phyloP scores from a whole-genome alignment of 345 rosid species.

The Gossypium australe region DNA sequence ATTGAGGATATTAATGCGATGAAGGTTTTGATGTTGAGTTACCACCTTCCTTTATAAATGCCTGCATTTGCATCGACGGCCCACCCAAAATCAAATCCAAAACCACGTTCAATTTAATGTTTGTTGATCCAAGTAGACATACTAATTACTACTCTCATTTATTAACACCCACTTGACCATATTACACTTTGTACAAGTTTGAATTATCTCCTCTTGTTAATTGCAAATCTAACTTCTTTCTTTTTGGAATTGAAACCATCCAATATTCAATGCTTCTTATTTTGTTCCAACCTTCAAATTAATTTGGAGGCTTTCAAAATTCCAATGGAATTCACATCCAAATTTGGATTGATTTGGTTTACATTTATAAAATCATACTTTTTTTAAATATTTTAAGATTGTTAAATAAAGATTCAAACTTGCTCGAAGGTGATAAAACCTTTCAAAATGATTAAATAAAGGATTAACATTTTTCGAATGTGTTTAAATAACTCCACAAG shows the following conservation, averaged over 20 bases:
- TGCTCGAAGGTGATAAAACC: too few species aligned
- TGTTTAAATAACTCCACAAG: too few species aligned
- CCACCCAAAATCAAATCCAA: not conserved
- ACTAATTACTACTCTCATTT: not conserved
- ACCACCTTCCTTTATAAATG: not conserved
- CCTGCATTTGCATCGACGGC: not conserved
- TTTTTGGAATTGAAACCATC: not conserved
- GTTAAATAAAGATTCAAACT: too few species aligned
- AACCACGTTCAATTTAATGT: not conserved
- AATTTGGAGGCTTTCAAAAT: not conserved
- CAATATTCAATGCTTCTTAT: not conserved
- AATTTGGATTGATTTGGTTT: too few species aligned
- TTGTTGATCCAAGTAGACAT: not conserved
- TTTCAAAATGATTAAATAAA: too few species aligned
- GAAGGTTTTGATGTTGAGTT: not conserved
- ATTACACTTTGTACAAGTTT: too few species aligned
- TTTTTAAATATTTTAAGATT: too few species aligned
- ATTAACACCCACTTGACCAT: not conserved
- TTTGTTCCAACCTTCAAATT: not conserved
- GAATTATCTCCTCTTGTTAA: not conserved
- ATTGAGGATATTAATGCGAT: too few species aligned
- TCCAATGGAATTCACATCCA: not conserved
- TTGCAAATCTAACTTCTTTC: not conserved
- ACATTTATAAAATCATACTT: too few species aligned
- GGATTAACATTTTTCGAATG: too few species aligned